A percentile compares a stretch with the other conserved stretches of the same genome.
Conservation (phyloP, 1,284 basidiomycete genomes). For the Ustilago lituana region DNA sequence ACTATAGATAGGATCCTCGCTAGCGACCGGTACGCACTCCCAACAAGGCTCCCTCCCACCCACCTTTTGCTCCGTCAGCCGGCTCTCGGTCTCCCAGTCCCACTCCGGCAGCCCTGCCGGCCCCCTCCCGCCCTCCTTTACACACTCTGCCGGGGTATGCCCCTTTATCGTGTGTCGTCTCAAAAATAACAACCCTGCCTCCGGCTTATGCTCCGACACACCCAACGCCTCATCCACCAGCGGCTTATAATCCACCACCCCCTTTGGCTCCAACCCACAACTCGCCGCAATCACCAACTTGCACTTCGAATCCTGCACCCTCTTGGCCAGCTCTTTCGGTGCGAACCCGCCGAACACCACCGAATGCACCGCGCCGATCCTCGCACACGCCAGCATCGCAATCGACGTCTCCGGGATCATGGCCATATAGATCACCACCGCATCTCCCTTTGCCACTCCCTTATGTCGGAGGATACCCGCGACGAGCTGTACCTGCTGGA, state of each 20-base stretch:
- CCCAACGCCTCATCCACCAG: conserved; percentile 58
- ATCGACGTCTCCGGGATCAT: conserved; percentile 64
- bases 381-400: conserved; percentile 61
- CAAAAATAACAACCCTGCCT: conserved; percentile 47
- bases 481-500: conserved; percentile 55
- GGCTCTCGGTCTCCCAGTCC: conserved; percentile 56
- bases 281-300: conserved; percentile 57
- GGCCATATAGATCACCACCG: conserved; percentile 64
- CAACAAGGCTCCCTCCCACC: conserved; percentile 48
- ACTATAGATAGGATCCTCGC: conserved; percentile 58
- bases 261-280: conserved; percentile 63
- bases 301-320: conserved; percentile 58
- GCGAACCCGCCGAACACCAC: conserved; percentile 66
- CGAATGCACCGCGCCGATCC: conserved; percentile 65
- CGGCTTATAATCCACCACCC: conserved; percentile 59
- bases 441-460: conserved; percentile 60
- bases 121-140: conserved; percentile 17
- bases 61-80: conserved; percentile 18
- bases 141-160: conserved; percentile 37
- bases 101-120: conserved; percentile 44
- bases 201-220: conserved; percentile 52
- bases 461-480: conserved; percentile 57
- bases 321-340: conserved; percentile 59
- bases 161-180: conserved; percentile 54
- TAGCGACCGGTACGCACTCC: conserved; percentile 51